These are phyloP conservation scores for Copromyces sp. DNA, from an alignment of 495 filamentous ascomycete species.

Conservation along the genomic window DNA sequence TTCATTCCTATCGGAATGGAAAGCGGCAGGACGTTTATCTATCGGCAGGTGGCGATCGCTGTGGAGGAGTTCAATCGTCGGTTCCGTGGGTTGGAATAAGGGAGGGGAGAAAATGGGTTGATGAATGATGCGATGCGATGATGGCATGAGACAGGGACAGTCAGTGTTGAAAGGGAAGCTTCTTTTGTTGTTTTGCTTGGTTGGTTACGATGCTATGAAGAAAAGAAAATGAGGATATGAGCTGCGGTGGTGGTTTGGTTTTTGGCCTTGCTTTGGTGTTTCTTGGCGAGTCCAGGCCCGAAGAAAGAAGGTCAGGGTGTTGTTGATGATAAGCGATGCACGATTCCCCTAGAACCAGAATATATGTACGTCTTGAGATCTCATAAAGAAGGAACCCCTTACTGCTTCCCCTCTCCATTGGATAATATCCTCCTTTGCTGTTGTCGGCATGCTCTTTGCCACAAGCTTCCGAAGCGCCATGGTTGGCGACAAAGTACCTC, in stretches of 20 bases:
- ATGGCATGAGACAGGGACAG: background rate
- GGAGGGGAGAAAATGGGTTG: background rate
- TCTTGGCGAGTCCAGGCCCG: no score
- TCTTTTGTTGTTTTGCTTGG: background rate
- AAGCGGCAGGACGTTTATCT: constrained; percentile 79
- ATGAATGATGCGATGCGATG: background rate
- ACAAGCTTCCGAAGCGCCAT: background rate
- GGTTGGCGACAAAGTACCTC: background rate
- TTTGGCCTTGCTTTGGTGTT: background rate
- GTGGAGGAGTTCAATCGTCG: constrained; percentile 49
- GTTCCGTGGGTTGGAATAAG: constrained; percentile 34
- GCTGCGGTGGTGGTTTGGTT: background rate
- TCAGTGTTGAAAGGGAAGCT: background rate
- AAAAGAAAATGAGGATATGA: background rate
- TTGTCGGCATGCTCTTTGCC: background rate
- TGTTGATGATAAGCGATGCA: background rate
- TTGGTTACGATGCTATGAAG: background rate
- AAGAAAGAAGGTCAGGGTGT: background rate
- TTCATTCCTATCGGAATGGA: constrained; percentile 92
- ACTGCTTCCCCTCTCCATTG: background rate
- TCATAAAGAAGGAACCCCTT: background rate
- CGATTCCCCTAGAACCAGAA: background rate
- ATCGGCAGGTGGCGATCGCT: constrained; percentile 45
- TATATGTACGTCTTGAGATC: background rate
- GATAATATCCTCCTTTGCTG: background rate